Evolutionary conservation across 495 filamentous ascomycete species (phyloP).

Genomic region (Penicillium canariense): DNA sequence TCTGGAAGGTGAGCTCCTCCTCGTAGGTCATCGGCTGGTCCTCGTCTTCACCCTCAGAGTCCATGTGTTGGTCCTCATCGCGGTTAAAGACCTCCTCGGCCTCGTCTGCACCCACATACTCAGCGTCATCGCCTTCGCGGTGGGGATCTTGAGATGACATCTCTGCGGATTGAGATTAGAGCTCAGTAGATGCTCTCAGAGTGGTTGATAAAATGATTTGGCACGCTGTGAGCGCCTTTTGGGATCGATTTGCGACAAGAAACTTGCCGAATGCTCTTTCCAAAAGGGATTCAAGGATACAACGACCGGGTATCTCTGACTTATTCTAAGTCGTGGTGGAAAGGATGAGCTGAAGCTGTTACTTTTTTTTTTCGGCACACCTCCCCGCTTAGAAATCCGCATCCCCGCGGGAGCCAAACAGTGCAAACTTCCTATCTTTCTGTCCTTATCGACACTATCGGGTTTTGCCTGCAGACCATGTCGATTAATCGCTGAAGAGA

Average conservation of each 20-base stretch:
- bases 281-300: slow-evolving; percentile 3
- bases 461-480: too few relatives aligned
- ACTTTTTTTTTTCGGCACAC: slow-evolving; percentile 24
- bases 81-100: slow-evolving; percentile 64
- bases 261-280: neutral
- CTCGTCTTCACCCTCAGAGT: slow-evolving; percentile 53
- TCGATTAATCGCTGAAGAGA: too few relatives aligned
- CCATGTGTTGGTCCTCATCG: slow-evolving; percentile 75
- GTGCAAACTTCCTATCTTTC: slow-evolving; percentile 27
- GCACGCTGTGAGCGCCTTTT: neutral
- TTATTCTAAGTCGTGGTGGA: slow-evolving; percentile 7
- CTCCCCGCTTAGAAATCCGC: slow-evolving; percentile 45
- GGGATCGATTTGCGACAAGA: neutral
- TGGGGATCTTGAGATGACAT: slow-evolving; percentile 50
- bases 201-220: neutral
- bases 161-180: slow-evolving; percentile 4
- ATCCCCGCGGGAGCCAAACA: slow-evolving; percentile 38
- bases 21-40: slow-evolving; percentile 63
- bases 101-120: slow-evolving; percentile 66
- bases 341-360: slow-evolving; percentile 14
- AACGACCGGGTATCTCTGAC: neutral
- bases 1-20: slow-evolving; percentile 71
- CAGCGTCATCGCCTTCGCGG: slow-evolving; percentile 52
- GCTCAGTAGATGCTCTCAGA: slow-evolving; percentile 1
- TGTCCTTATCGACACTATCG: neutral